Evolutionary conservation across 2,329 filamentous ascomycete genomes (phyloP), one percentile per base, ranked within the genome.

Genomic region (Hortaea sp.): DNA sequence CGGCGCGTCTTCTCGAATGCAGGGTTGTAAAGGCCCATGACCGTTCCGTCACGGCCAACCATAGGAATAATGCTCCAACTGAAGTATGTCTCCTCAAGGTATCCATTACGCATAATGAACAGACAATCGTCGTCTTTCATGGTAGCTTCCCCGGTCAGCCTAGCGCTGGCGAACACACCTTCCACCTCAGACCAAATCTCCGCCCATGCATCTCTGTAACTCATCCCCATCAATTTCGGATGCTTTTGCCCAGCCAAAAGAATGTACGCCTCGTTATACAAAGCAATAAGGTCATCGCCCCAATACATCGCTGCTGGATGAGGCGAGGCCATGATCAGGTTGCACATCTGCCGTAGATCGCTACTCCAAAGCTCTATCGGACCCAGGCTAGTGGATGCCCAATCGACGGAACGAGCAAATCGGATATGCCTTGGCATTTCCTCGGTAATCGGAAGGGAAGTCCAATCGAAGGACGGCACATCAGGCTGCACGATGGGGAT

Each of bases 101-200:
- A 87, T 1, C 80, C 78, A 51, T 79, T 77, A 6, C 86, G 77
- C 41, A 75, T 71, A 30, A 92, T 75, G 57, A 88, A 88, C 1
- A 90, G 69, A 47, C 79, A 79, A 52, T 90, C 84, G 56, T 92
- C 86, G 53, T 89, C 81, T 63, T 88, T 90, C 83, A 89, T 86
- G 0, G 82, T 88, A 0, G 85, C 83, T 66, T 88, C 81, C 0
- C 85, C 87, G 4, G 80, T 83, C 35, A 76, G 65, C 63, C 75
- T 77, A 0, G 85, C 86, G 49, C 71, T 79, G 12, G 75, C 70
- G 52, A 92, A 85, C 0, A 85, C 74, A 2, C 79, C 79, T 52
- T 80, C 74, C 7, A 90, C 73, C 5, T 81, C 77, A 20, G 78
- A 69, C 84, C 84, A 89, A 5, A 90, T 83, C 60, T 90, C 85